These are phyloP conservation scores for Sporopachydermia lactativora DNA, from an alignment of 805 yeast genomes.

Conservation along the genomic window DNA sequence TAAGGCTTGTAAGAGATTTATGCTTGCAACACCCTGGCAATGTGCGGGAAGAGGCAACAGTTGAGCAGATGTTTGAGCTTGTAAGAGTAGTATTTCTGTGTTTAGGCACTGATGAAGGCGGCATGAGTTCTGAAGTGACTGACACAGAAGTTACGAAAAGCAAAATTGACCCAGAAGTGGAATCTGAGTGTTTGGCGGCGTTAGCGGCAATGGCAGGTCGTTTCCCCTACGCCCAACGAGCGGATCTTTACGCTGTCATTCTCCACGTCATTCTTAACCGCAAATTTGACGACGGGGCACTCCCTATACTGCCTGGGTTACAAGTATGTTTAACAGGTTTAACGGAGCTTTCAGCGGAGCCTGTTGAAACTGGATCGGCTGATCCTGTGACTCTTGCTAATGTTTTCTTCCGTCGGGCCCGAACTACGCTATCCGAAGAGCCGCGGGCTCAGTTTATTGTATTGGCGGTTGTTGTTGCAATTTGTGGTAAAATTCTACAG, in stretches of 20 bases:
- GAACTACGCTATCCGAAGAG: conserved; percentile 8
- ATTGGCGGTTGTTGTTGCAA: conserved; percentile 30
- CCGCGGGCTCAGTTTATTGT: conserved; percentile 22
- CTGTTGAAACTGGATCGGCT: conserved; percentile 16
- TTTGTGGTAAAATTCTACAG: conserved; percentile 21
- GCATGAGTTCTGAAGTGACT: conserved; percentile 9
- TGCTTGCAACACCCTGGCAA: conserved; percentile 34
- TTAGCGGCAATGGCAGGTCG: conserved; percentile 20
- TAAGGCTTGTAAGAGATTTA: too few species aligned
- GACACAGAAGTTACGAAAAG: conserved; percentile 3
- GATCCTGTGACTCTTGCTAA: conserved; percentile 9
- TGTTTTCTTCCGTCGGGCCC: conserved; percentile 6
- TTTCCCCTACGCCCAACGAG: conserved; percentile 10
- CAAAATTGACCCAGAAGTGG: conserved; percentile 11
- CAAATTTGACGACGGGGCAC: too few species aligned
- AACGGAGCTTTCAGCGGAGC: conserved; percentile 18
- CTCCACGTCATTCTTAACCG: too few species aligned
- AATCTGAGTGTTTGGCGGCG: conserved; percentile 13
- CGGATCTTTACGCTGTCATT: conserved; percentile 8
- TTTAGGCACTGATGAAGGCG: conserved; percentile 34
- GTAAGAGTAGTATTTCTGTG: conserved; percentile 56
- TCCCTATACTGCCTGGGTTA: too few species aligned
- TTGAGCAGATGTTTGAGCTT: conserved; percentile 74
- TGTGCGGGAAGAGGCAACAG: conserved; percentile 33
- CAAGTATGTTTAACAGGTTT: conserved; percentile 8